Conservation (phyloP, 768 basidiomycete species). For the Nidula microcarpa region DNA sequence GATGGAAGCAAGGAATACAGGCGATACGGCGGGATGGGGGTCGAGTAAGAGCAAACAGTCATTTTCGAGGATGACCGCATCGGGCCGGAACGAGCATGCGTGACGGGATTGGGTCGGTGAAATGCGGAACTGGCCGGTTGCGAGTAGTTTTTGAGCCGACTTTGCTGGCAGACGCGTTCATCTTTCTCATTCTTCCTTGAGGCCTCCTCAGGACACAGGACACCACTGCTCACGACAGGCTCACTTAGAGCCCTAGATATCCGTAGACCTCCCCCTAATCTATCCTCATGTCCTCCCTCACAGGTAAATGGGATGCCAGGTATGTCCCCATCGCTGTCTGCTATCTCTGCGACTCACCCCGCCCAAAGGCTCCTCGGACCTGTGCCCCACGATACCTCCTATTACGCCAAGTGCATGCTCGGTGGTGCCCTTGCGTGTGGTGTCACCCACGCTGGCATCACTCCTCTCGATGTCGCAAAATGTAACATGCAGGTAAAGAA, state of each 20-base stretch:
- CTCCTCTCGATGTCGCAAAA: conserved; percentile 85
- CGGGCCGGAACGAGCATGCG: conserved; percentile 15
- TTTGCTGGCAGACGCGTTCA: conserved; percentile 14
- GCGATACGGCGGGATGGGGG: conserved; percentile 1
- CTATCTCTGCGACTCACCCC: conserved; percentile 7
- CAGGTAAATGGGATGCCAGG: conserved; percentile 77
- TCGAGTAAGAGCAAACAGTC: background rate
- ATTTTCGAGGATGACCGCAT: background rate
- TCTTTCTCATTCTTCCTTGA: conserved; percentile 8
- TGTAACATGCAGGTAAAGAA: conserved; percentile 83
- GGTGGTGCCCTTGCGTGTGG: conserved; percentile 88
- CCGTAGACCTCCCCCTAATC: conserved; percentile 24
- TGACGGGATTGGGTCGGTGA: conserved; percentile 31
- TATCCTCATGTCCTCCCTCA: conserved; percentile 45
- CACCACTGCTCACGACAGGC: background rate
- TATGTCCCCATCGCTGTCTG: conserved; percentile 17
- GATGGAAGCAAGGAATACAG: conserved; percentile 1
- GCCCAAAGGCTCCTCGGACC: conserved; percentile 57
- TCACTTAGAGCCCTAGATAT: conserved; percentile 11
- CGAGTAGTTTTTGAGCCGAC: conserved; percentile 19
- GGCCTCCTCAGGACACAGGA: background rate
- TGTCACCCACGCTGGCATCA: conserved; percentile 84
- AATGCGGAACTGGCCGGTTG: conserved; percentile 34
- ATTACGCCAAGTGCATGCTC: conserved; percentile 86
- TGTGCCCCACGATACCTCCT: conserved; percentile 68